These are phyloP conservation scores for Stramenopiles sp. DNA, from an alignment of 352 stramenopile species.

Conservation along the genomic window DNA sequence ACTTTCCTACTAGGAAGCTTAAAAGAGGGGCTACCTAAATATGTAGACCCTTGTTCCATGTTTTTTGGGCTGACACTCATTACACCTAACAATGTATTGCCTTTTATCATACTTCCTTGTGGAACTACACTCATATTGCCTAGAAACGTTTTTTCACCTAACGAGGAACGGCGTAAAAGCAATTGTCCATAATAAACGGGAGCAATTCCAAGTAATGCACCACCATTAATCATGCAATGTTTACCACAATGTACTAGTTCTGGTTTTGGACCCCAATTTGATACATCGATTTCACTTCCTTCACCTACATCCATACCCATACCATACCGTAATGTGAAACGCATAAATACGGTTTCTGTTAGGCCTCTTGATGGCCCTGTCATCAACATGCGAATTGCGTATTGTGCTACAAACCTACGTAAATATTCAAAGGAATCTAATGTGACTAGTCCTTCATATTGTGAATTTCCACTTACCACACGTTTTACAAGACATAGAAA, in stretches of 20 bases:
- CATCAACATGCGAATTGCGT: not conserved
- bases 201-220: not conserved
- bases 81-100: not conserved
- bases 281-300: slow-evolving; percentile 6
- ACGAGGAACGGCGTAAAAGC: not conserved
- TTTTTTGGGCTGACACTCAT: not conserved
- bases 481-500: not conserved
- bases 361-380: not conserved
- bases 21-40: not conserved
- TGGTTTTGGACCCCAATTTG: slow-evolving; percentile 9
- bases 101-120: not conserved
- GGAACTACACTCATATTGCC: not conserved
- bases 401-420: not conserved
- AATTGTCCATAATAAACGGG: not conserved
- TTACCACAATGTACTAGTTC: not conserved
- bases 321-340: not conserved
- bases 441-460: not conserved
- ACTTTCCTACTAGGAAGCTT: not conserved
- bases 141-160: slow-evolving; percentile 2
- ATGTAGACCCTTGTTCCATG: not conserved
- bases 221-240: slow-evolving; percentile 8
- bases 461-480: not conserved
- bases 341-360: slow-evolving; percentile 6
- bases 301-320: slow-evolving; percentile 5
- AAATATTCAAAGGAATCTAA: not conserved